These are phyloP conservation scores for Hypoxylon trugodes DNA, from an alignment of 495 filamentous ascomycete genomes.

Conservation along the genomic window DNA sequence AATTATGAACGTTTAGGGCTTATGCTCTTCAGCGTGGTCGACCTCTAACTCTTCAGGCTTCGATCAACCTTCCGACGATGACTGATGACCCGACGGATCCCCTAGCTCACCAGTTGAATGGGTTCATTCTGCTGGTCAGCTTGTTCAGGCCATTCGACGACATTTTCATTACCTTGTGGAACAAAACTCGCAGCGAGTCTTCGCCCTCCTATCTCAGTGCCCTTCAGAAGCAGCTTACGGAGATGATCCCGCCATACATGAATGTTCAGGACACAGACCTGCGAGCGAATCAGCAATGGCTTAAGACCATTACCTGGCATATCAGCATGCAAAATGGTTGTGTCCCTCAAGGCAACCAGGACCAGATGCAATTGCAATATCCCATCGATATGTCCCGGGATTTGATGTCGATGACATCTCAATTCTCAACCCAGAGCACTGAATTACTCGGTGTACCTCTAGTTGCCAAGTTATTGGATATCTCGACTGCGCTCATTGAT, in stretches of 20 bases:
- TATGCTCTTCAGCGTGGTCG: constrained; percentile 82
- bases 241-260: constrained; percentile 69
- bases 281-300: constrained; percentile 79
- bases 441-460: constrained; percentile 44
- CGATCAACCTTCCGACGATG: constrained; percentile 70
- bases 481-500: constrained; percentile 76
- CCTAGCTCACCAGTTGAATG: constrained; percentile 58
- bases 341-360: constrained; percentile 52
- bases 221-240: constrained; percentile 71
- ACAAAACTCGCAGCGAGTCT: constrained; percentile 68
- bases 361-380: constrained; percentile 73
- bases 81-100: constrained; percentile 69
- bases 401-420: constrained; percentile 69
- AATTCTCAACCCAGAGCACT: constrained; percentile 57
- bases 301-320: constrained; percentile 85
- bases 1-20: constrained; percentile 48
- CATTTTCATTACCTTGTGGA: constrained; percentile 74
- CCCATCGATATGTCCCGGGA: constrained; percentile 76
- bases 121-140: constrained; percentile 71
- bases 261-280: constrained; percentile 74
- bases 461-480: constrained; percentile 80
- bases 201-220: constrained; percentile 65
- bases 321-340: constrained; percentile 61
- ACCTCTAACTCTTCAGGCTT: constrained; percentile 64
- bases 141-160: constrained; percentile 80